Base-by-base conservation (phyloP, 2,329 filamentous ascomycete species). In the Trichoderma endophyticum region DNA sequence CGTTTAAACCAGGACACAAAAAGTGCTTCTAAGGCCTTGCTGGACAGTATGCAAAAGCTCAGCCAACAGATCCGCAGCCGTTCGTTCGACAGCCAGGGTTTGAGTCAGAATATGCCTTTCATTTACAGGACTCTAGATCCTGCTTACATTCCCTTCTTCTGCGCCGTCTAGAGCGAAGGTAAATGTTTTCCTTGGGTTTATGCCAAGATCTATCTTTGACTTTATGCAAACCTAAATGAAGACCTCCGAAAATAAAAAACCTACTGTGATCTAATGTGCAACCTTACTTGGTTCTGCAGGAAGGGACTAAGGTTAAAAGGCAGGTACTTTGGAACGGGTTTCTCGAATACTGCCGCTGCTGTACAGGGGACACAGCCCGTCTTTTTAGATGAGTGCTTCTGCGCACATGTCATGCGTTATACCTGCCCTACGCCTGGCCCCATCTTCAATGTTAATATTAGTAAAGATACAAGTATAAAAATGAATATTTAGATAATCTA, bases 101-200 rank as follows among this genome's bases (percentile, higher is more conserved):
- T 86, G 59, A 81, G 80, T 73, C 79, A 82, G 72, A 84, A 84
- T 2, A 85, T 85, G 84, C 85, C 85, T 7, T 86, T 85, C 73
- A 60, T 86, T 1, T 86, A 76, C 59, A 73, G 74, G 80, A 73
- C 74, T n/a, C 71, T 77, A 51, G 74, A 76, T 70, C 75, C 75
- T 18, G 32, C 34, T 64, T 75, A 71, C 62, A 75, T 75, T 59
- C 73, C 72, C 11, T 74, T 73, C 69, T 75, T 75, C 62, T 74
- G 72, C 9, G 68, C 73, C 18, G 73, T 74, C 6, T 75, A 72
- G 71, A 66, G 43, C 43, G 9, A 51, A 51, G 43, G n/a, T 51
- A 6, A 51, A 51, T 51, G 2, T 21, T 48, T 21, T 48, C n/a
- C 43, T 21, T 48, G 43, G 8, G 43, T 48, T 21, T 48, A 48